Conservation (phyloP, 208 protist genomes). For the Jaenimonas drosophilae region DNA sequence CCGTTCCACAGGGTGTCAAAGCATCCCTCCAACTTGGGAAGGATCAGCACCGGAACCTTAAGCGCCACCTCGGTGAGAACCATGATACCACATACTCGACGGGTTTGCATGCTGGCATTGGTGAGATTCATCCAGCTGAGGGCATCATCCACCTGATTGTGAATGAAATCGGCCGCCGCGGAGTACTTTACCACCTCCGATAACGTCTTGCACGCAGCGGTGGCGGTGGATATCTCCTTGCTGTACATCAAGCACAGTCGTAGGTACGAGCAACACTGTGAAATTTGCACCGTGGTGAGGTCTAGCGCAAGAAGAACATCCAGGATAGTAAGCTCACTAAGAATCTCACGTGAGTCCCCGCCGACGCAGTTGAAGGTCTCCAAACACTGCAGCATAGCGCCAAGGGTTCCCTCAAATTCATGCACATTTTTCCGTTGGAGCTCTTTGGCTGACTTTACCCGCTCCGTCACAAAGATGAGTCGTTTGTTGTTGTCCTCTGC, state of each 20-base stretch:
- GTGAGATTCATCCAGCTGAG: constrained; percentile 36
- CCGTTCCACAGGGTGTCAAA: constrained; percentile 68
- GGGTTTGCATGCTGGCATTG: constrained; percentile 18
- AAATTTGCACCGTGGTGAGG: constrained; percentile 57
- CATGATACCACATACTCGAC: constrained; percentile 55
- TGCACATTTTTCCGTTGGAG: constrained; percentile 60
- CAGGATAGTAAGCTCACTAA: constrained; percentile 67
- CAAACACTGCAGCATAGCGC: constrained; percentile 49
- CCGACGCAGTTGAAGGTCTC: constrained; percentile 67
- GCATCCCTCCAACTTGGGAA: constrained; percentile 42
- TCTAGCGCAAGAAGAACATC: constrained; percentile 67
- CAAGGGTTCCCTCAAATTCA: constrained; percentile 59
- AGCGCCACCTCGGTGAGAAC: constrained; percentile 61
- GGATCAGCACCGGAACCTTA: constrained; percentile 54
- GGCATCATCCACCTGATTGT: constrained; percentile 44
- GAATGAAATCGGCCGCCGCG: constrained; percentile 68
- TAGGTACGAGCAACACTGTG: constrained; percentile 78
- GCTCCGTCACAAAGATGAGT: constrained; percentile 39
- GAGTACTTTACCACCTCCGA: constrained; percentile 39
- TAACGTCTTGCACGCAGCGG: constrained; percentile 52
- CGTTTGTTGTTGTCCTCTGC: too few species aligned
- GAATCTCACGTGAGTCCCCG: constrained; percentile 34
- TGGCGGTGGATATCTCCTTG: constrained; percentile 28
- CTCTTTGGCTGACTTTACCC: constrained; percentile 55
- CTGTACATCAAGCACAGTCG: constrained; percentile 52